Evolutionary conservation across 2,329 filamentous ascomycete genomes (phyloP), one percentile per base, ranked within the genome.

Genomic region (Monilinia polystroma): DNA sequence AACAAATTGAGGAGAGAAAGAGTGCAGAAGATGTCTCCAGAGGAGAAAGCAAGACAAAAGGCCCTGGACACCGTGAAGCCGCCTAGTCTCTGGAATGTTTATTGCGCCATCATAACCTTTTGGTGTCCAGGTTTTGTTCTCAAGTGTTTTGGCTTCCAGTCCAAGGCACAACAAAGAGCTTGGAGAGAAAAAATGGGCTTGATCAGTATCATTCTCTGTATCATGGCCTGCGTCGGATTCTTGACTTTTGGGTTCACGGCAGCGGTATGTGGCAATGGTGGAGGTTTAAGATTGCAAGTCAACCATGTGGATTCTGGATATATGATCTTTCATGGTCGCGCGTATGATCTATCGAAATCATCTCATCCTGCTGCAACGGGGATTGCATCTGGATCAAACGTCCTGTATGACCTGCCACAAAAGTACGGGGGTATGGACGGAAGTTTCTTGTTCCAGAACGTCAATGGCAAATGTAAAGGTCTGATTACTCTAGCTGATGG

Each of bases 171-270:
- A 78, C 90, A 93, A 76, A 86, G 92, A 74, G 95, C 95, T 2
- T 99, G 95, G 95, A 87, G 95, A 72, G 95, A 99, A 77, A 99
- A 99, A 84, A 96, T 99, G 83, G 95, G 95, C 2, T 81, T 99
- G 67, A 91, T 97, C 80, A 97, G 93, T 79, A 88, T 99, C 76
- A 99, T 99, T 76, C 76, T 97, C 43, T 76, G 90, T 68, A 93
- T 98, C 76, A 96, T 93, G 82, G 85, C 87, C 12, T 87, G 93
- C 75, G 94, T 99, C 58, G 95, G 95, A 75, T 99, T 94, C 80
- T 81, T 99, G 64, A 99, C 95, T 0, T 99, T 99, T 75, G 95
- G 95, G 55, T 99, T 99, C 79, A 98, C 92, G 4, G 85, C 90
- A 68, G 88, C 88, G 5, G 95, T 99, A 23, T 99, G 95, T 77